These are phyloP conservation scores for Brassica balearica DNA, from an alignment of 441 rosid genomes.

Conservation along the genomic window DNA sequence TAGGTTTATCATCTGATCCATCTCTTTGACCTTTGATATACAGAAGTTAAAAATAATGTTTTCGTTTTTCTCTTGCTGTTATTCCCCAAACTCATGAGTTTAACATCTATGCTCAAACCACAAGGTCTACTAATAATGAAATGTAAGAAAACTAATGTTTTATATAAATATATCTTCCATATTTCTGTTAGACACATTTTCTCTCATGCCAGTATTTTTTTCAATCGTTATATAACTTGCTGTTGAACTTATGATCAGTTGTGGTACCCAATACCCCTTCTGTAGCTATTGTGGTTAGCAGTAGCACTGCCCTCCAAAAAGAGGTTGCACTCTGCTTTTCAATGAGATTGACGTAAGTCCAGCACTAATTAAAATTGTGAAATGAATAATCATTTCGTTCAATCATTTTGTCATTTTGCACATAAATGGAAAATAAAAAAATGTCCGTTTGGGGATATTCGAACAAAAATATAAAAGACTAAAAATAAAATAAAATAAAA, in stretches of 20 bases:
- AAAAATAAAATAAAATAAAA: too few species aligned
- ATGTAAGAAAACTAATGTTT: slow-evolving; percentile 9
- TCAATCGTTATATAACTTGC: neutral
- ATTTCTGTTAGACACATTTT: neutral
- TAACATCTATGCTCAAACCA: slow-evolving; percentile 1
- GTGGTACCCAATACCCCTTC: neutral
- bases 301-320: neutral
- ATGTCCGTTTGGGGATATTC: too few species aligned
- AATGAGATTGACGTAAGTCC: neutral
- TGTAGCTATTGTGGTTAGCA: neutral
- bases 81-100: slow-evolving; percentile 6
- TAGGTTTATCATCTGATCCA: slow-evolving; percentile 52
- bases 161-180: neutral
- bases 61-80: slow-evolving; percentile 2
- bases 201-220: neutral
- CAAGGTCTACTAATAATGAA: neutral
- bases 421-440: neutral
- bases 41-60: slow-evolving; percentile 5
- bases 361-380: neutral
- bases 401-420: neutral
- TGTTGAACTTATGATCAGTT: neutral
- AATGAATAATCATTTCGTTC: neutral
- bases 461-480: too few species aligned
- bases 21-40: neutral
- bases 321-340: neutral